These are phyloP conservation scores for Hypoxylon sp. DNA, from an alignment of 2,329 filamentous ascomycete genomes.

Conservation along the genomic window DNA sequence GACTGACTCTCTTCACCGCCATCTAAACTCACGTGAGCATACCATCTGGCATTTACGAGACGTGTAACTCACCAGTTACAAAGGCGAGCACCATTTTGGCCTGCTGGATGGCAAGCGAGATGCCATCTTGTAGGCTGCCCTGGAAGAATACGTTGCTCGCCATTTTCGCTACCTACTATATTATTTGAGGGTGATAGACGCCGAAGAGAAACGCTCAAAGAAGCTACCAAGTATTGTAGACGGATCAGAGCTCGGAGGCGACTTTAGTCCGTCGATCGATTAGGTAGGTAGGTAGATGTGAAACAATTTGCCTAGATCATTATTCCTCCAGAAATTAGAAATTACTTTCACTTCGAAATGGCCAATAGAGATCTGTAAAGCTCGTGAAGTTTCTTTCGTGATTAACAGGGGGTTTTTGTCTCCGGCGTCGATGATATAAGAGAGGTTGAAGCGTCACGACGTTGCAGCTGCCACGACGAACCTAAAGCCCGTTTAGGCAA, in stretches of 20 bases:
- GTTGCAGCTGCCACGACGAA: conserved; percentile 5
- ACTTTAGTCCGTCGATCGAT: background rate
- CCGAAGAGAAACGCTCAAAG: background rate
- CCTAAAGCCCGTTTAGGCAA: too few species aligned
- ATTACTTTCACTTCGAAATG: background rate
- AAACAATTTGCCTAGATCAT: background rate
- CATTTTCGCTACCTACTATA: conserved; percentile 1
- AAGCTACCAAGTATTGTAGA: background rate
- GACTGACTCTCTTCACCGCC: conserved; percentile 74
- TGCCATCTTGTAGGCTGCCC: conserved; percentile 84
- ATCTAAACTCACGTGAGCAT: conserved; percentile 64
- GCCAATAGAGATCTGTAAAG: too few species aligned
- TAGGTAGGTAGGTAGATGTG: background rate
- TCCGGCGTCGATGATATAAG: background rate
- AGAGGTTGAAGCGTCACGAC: background rate
- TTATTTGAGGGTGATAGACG: background rate
- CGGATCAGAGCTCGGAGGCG: background rate
- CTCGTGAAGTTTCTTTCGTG: background rate
- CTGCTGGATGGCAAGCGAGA: conserved; percentile 79
- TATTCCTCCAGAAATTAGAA: background rate
- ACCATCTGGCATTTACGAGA: background rate
- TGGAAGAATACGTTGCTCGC: conserved; percentile 78
- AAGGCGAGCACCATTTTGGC: conserved; percentile 87
- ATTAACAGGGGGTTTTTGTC: background rate
- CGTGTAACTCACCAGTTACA: conserved; percentile 73